A percentile compares a stretch with the other conserved stretches of the same genome.
These are phyloP conservation scores for Apiotrichum gracile DNA, from an alignment of 1,284 basidiomycete species.

Conservation along the genomic window DNA sequence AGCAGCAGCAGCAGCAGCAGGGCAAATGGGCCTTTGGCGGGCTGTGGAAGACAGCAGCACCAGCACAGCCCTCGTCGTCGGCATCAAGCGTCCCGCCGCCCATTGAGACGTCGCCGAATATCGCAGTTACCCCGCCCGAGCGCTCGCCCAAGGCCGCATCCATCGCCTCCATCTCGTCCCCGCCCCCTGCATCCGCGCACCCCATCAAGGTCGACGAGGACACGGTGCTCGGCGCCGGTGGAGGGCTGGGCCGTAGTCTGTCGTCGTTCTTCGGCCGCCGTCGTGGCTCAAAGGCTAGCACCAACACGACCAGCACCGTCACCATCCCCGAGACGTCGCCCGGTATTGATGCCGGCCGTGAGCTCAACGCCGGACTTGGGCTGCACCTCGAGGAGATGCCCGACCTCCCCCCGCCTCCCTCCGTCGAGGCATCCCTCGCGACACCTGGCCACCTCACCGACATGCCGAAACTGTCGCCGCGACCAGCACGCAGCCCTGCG, in stretches of 20 bases:
- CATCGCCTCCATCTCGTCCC: not conserved
- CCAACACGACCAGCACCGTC: not conserved
- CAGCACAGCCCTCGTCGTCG: not conserved
- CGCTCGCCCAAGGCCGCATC: not conserved
- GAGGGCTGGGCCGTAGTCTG: slow-evolving; percentile 10
- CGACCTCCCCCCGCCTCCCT: not conserved
- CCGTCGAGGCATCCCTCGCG: too few species aligned
- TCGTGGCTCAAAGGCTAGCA: not conserved
- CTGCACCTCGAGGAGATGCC: not conserved
- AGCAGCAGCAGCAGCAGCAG: not conserved
- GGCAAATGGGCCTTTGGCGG: not conserved
- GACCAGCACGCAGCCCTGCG: too few species aligned
- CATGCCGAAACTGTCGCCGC: not conserved
- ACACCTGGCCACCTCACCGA: too few species aligned
- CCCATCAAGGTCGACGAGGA: not conserved
- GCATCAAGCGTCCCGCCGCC: not conserved
- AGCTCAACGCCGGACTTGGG: not conserved
- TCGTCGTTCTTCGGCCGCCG: slow-evolving; percentile 16
- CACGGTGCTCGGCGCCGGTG: not conserved
- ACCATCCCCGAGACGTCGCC: not conserved
- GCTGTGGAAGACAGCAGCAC: not conserved
- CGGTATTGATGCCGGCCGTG: not conserved
- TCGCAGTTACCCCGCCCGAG: not conserved
- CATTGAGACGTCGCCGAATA: not conserved
- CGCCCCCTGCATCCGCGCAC: not conserved